A percentile compares a stretch with the other conserved stretches of the same genome.
Evolutionary conservation across 176 grass and related monocot genomes (phyloP).

Genomic region (Lolium multiflorum): DNA sequence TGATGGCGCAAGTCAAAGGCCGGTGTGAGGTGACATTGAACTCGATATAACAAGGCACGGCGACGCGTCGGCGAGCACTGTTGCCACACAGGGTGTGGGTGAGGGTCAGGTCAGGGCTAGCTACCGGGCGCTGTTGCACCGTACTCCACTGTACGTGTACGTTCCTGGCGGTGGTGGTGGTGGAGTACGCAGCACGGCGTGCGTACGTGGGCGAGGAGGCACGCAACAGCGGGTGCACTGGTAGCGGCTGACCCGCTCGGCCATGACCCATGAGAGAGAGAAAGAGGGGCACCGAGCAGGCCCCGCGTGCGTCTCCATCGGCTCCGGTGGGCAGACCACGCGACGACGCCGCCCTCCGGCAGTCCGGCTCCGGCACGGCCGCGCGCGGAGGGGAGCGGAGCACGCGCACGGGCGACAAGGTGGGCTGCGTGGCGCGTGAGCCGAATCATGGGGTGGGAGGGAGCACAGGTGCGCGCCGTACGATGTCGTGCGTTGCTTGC

Average conservation of each 20-base stretch:
- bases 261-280: too few species aligned
- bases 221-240: neutral
- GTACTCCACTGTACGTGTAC: too few species aligned
- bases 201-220: conserved; percentile 5
- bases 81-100: conserved; percentile 7
- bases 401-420: neutral
- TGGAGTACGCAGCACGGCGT: conserved; percentile 4
- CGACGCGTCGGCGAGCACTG: conserved; percentile 25
- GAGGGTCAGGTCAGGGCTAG: neutral
- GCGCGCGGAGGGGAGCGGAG: neutral
- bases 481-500: neutral
- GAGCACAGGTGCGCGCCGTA: conserved; percentile 23
- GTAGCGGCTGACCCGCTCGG: too few species aligned
- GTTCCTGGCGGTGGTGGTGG: neutral
- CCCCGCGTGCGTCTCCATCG: neutral
- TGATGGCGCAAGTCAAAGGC: neutral
- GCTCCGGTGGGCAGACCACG: neutral
- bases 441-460: conserved; percentile 10
- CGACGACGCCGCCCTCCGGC: neutral
- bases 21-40: neutral
- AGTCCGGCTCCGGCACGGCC: conserved; percentile 1
- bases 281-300: neutral
- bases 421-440: conserved; percentile 2
- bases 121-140: neutral
- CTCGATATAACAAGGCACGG: neutral